These are phyloP conservation scores for Rhynchosporium graminicola DNA, from an alignment of 2,329 filamentous ascomycete genomes.

Conservation along the genomic window DNA sequence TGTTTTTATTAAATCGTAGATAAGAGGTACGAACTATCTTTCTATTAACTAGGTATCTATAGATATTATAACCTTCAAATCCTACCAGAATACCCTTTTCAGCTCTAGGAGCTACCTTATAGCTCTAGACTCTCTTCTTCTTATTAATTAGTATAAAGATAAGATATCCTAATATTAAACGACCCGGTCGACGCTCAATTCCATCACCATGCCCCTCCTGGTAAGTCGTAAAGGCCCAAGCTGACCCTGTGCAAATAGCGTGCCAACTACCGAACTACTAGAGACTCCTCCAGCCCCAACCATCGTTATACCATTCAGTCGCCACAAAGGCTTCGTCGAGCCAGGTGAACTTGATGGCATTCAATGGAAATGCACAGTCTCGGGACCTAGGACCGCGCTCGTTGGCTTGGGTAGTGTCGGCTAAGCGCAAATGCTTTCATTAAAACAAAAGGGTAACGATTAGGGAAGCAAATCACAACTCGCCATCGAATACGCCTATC, in stretches of 20 bases:
- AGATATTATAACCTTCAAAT: no score
- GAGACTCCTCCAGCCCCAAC: slow-evolving; percentile 30
- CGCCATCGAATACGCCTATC: slow-evolving; percentile 44
- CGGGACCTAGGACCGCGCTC: slow-evolving; percentile 21
- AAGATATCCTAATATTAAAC: no score
- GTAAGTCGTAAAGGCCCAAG: slow-evolving; percentile 3
- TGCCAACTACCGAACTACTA: neutral
- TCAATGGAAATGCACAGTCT: slow-evolving; percentile 33
- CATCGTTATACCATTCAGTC: slow-evolving; percentile 31
- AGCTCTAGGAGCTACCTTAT: no score
- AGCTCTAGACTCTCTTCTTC: no score
- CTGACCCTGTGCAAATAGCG: neutral
- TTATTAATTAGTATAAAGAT: no score
- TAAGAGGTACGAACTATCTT: no score
- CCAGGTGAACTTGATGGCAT: slow-evolving; percentile 32
- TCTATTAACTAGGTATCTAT: no score
- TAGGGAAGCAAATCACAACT: slow-evolving; percentile 43
- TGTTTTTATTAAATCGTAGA: no score
- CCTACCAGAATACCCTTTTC: no score
- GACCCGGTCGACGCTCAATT: neutral
- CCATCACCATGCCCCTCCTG: slow-evolving; percentile 18
- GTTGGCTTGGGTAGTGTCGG: slow-evolving; percentile 27
- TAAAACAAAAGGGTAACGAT: slow-evolving; percentile 22
- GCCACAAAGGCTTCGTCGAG: slow-evolving; percentile 30
- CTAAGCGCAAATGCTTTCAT: slow-evolving; percentile 25